Evolutionary conservation across 2,329 filamentous ascomycete genomes (phyloP).

Genomic region (Dendryphion nanum): DNA sequence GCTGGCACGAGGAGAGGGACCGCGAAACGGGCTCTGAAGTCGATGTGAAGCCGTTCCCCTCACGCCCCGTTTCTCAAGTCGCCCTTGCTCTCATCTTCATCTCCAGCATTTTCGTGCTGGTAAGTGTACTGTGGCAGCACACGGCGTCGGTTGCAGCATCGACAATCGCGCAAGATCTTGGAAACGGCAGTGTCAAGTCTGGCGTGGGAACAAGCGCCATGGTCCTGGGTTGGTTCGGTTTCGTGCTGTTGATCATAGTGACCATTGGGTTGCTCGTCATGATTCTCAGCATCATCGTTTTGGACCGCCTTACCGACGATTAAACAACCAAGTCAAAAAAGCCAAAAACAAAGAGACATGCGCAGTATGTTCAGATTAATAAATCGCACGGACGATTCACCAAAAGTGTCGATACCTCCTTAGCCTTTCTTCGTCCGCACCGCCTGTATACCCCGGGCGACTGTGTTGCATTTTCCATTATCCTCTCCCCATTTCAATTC

Average conservation of each 20-base stretch:
- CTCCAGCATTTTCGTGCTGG: slow-evolving; percentile 63
- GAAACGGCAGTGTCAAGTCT: slow-evolving; percentile 81
- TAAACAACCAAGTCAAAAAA: slow-evolving; percentile 18
- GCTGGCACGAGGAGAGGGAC: slow-evolving; percentile 92
- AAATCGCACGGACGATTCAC: slow-evolving; percentile 1
- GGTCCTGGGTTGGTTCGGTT: slow-evolving; percentile 97
- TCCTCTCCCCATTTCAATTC: too few relatives aligned
- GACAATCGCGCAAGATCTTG: slow-evolving; percentile 88
- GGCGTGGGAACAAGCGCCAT: slow-evolving; percentile 94
- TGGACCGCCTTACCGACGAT: slow-evolving; percentile 59
- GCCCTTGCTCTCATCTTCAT: slow-evolving; percentile 88
- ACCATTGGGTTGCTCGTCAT: slow-evolving; percentile 94
- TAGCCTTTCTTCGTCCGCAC: too few relatives aligned
- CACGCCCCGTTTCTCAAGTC: slow-evolving; percentile 85
- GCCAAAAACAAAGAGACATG: slow-evolving; percentile 3
- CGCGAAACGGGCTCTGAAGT: slow-evolving; percentile 73
- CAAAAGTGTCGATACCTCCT: too few relatives aligned
- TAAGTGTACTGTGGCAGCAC: slow-evolving; percentile 80
- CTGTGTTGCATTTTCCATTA: too few relatives aligned
- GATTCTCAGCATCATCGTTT: slow-evolving; percentile 87
- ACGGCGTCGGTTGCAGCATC: slow-evolving; percentile 94
- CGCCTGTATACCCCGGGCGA: too few relatives aligned
- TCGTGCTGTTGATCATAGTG: slow-evolving; percentile 88
- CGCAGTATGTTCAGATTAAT: slow-evolving; percentile 4
- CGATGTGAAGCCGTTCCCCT: slow-evolving; percentile 92